These are phyloP conservation scores for Knoxdaviesia capensis DNA, from an alignment of 2,329 filamentous ascomycete species.

Conservation along the genomic window DNA sequence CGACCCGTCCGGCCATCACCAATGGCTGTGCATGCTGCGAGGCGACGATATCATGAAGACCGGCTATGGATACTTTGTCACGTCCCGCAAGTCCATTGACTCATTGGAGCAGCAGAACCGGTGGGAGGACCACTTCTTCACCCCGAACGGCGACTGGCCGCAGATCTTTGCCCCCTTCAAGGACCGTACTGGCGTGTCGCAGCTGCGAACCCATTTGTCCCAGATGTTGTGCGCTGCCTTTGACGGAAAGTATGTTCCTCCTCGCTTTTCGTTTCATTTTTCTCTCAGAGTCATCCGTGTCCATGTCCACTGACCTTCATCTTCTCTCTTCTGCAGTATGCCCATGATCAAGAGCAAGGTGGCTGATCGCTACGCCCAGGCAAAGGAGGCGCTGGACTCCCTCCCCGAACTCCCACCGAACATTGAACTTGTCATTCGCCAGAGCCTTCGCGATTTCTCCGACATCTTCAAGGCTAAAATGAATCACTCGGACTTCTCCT, in stretches of 20 bases:
- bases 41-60: constrained; percentile 33
- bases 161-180: constrained; percentile 23
- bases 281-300: no score
- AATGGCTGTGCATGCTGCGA: constrained; percentile 44
- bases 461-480: constrained; percentile 30
- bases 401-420: constrained; percentile 51
- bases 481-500: constrained; percentile 25
- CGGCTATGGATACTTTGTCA: constrained; percentile 61
- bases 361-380: constrained; percentile 22
- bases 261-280: no score
- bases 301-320: constrained; percentile 4
- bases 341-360: constrained; percentile 33
- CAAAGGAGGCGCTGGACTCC: constrained; percentile 31
- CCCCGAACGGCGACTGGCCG: constrained; percentile 24
- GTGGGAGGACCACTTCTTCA: constrained; percentile 33
- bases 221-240: constrained; percentile 32
- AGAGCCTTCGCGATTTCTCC: constrained; percentile 37
- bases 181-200: constrained; percentile 30
- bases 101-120: constrained; percentile 28
- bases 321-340: constrained; percentile 15
- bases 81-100: constrained; percentile 42
- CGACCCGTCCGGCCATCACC: constrained; percentile 22
- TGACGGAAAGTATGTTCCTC: constrained; percentile 20
- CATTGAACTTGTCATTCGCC: constrained; percentile 42
- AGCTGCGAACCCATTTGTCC: constrained; percentile 30